These are phyloP conservation scores for Diaporthe batatas DNA, from an alignment of 2,329 filamentous ascomycete genomes.

Conservation along the genomic window DNA sequence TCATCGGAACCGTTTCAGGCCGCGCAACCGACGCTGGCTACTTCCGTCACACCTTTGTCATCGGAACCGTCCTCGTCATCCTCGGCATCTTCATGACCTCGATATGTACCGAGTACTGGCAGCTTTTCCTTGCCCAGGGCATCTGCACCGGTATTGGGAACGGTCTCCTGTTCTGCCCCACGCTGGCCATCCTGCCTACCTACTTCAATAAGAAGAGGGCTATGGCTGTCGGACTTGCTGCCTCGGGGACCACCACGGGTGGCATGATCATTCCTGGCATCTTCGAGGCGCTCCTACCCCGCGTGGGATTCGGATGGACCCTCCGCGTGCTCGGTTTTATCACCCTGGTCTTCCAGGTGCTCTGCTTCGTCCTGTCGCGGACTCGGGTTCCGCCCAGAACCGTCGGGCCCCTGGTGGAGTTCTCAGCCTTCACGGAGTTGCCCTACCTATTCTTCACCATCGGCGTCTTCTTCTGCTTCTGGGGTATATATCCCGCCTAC, in stretches of 20 bases:
- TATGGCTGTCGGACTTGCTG: slow-evolving; percentile 72
- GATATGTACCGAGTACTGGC: slow-evolving; percentile 63
- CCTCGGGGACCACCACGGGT: slow-evolving; percentile 70
- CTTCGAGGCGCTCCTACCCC: slow-evolving; percentile 67
- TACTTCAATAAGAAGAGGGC: slow-evolving; percentile 72
- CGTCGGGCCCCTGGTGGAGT: slow-evolving; percentile 66
- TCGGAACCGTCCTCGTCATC: slow-evolving; percentile 57
- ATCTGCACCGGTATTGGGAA: slow-evolving; percentile 68
- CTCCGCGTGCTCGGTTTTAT: slow-evolving; percentile 73
- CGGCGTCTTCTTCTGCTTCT: slow-evolving; percentile 63
- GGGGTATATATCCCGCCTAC: slow-evolving; percentile 68
- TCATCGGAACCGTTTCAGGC: slow-evolving; percentile 66
- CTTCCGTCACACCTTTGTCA: slow-evolving; percentile 58
- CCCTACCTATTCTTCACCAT: slow-evolving; percentile 66
- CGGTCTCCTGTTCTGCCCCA: slow-evolving; percentile 74
- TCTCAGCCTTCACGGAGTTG: slow-evolving; percentile 67
- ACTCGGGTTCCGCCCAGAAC: slow-evolving; percentile 62
- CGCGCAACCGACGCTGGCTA: slow-evolving; percentile 67
- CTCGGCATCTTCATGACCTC: slow-evolving; percentile 63
- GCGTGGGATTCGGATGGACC: slow-evolving; percentile 70
- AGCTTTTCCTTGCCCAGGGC: slow-evolving; percentile 69
- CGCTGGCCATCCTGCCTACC: slow-evolving; percentile 74
- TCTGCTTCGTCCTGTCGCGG: slow-evolving; percentile 56
- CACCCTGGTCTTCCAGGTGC: slow-evolving; percentile 61
- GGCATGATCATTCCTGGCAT: slow-evolving; percentile 70